A percentile compares a stretch with the other conserved stretches of the same genome.
phyloP scores from a whole-genome alignment of 805 yeast species.

The Grigorovia transvaalensis region DNA sequence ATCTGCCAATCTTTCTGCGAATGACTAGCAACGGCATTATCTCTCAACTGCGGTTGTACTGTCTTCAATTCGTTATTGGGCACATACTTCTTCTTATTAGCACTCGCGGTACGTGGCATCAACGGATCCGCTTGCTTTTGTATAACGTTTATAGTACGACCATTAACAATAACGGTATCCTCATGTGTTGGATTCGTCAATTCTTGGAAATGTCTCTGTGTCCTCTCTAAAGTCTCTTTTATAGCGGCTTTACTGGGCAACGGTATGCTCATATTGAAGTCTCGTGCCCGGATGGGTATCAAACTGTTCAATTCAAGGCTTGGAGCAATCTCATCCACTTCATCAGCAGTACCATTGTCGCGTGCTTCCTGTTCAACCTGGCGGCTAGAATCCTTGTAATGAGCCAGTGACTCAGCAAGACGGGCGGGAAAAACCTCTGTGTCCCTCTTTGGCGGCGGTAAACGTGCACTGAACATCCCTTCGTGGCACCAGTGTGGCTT shows the following conservation, averaged over 20 bases:
- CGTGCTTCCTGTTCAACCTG: background rate
- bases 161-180: constrained; percentile 47
- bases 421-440: background rate
- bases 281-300: constrained; percentile 46
- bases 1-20: constrained; percentile 53
- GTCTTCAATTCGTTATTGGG: constrained; percentile 2
- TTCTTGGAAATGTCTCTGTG: constrained; percentile 32
- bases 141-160: constrained; percentile 5
- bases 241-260: constrained; percentile 39
- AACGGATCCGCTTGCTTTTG: constrained; percentile 58
- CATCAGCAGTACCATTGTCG: background rate
- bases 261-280: constrained; percentile 32
- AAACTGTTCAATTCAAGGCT: constrained; percentile 42
- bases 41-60: constrained; percentile 2
- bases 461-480: constrained; percentile 10
- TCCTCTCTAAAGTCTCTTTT: constrained; percentile 39
- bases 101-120: constrained; percentile 63
- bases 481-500: too few relatives aligned
- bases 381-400: too few relatives aligned
- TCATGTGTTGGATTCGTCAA: constrained; percentile 26
- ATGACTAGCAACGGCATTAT: background rate
- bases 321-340: constrained; percentile 3
- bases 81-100: constrained; percentile 48
- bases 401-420: background rate
- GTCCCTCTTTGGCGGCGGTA: constrained; percentile 16